These are phyloP conservation scores for Verticillium alfalfae DNA, from an alignment of 2,329 filamentous ascomycete genomes.

Conservation along the genomic window DNA sequence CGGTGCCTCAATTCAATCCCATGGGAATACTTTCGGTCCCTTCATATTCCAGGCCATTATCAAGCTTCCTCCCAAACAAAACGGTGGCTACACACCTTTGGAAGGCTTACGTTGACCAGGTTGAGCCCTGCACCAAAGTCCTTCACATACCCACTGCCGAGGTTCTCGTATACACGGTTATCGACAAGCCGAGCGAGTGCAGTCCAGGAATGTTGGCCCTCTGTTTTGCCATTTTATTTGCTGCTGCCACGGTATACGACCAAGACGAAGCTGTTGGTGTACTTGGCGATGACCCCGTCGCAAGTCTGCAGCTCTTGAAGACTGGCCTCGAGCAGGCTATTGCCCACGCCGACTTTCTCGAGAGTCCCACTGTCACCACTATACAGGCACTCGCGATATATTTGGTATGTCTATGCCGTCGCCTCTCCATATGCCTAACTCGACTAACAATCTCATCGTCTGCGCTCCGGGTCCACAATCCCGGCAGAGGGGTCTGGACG, in stretches of 20 bases:
- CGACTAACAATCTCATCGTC: slow-evolving; percentile 15
- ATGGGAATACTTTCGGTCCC: slow-evolving; percentile 24
- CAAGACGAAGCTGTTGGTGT: slow-evolving; percentile 25
- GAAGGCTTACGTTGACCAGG: slow-evolving; percentile 19
- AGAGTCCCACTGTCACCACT: slow-evolving; percentile 27
- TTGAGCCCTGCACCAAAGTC: slow-evolving; percentile 22
- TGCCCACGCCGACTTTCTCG: slow-evolving; percentile 30
- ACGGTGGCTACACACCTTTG: slow-evolving; percentile 21
- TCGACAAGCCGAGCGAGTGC: slow-evolving; percentile 19
- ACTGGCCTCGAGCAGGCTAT: slow-evolving; percentile 29
- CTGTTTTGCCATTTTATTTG: slow-evolving; percentile 44
- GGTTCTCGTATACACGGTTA: slow-evolving; percentile 22
- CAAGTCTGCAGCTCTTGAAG: slow-evolving; percentile 21
- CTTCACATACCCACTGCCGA: slow-evolving; percentile 23
- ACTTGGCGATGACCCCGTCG: slow-evolving; percentile 15
- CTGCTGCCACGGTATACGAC: slow-evolving; percentile 33
- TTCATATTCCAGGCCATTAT: slow-evolving; percentile 7
- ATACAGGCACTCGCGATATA: slow-evolving; percentile 31
- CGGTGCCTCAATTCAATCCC: slow-evolving; percentile 20
- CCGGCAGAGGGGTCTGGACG: slow-evolving; percentile 28
- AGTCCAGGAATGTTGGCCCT: slow-evolving; percentile 24
- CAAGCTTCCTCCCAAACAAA: slow-evolving; percentile 18
- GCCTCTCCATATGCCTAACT: background rate
- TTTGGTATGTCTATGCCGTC: slow-evolving; percentile 16
- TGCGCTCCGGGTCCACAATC: slow-evolving; percentile 23